Conservation (phyloP, 495 filamentous ascomycete species). For the Sabuloglossum arenarium region DNA sequence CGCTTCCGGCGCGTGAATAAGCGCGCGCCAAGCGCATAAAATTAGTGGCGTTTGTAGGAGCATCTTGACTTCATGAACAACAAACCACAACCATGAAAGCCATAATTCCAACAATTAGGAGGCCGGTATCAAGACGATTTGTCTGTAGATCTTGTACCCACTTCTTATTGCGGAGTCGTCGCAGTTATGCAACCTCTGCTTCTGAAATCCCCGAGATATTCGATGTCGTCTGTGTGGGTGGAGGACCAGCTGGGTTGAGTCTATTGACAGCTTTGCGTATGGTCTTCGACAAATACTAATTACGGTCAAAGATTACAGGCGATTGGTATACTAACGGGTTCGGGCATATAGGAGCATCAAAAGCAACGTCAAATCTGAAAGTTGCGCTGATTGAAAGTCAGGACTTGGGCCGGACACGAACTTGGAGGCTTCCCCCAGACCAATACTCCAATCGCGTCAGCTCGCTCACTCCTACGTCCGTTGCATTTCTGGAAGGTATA, state of each 20-base stretch:
- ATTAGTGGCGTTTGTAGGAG: neutral
- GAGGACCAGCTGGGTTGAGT: constrained; percentile 86
- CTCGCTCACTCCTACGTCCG: constrained; percentile 75
- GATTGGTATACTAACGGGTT: neutral
- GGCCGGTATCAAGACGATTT: neutral
- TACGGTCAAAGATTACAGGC: constrained; percentile 1
- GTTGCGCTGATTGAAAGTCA: constrained; percentile 82
- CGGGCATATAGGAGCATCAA: constrained; percentile 32
- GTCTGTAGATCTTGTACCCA: neutral
- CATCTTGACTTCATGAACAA: neutral
- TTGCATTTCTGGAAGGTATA: constrained; percentile 20
- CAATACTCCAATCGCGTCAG: constrained; percentile 84
- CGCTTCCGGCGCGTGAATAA: neutral
- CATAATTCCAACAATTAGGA: neutral
- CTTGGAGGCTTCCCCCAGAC: constrained; percentile 40
- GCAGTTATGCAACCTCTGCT: neutral
- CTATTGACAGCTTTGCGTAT: constrained; percentile 71
- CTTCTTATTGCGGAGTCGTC: neutral
- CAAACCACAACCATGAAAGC: neutral
- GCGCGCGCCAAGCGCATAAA: neutral
- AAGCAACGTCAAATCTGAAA: constrained; percentile 51
- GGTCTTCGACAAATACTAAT: constrained; percentile 10
- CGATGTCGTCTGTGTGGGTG: constrained; percentile 90
- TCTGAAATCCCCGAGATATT: constrained; percentile 37
- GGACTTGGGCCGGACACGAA: constrained; percentile 43